Base-by-base conservation (phyloP, 2,329 filamentous ascomycete genomes). In the Orbilia quercus region DNA sequence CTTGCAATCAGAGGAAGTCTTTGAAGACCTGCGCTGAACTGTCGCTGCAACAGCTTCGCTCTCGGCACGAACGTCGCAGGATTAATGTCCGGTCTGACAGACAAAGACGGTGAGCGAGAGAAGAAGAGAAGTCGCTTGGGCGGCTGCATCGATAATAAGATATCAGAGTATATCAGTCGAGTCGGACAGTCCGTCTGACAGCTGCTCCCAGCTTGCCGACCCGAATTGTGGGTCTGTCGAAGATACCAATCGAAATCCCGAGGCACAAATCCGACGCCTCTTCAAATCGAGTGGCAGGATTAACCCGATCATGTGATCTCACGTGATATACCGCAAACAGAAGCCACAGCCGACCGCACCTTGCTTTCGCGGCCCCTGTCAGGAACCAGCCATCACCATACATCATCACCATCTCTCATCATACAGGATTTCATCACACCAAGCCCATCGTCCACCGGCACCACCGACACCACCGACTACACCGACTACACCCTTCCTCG, bases 391-490 rank as follows among this genome's bases (percentile, higher is more conserved):
- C 50, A 55, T 65, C 51, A 14, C n/a, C 36, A 51, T 48, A 67
- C 53, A 59, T 69, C 64, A 55, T 38, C 54, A 60, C 38, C 53
- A 57, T 48, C 22, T 31, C 9, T 31, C 28, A 31, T 31, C 28
- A n/a, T n/a, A n/a, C n/a, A n/a, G n/a, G n/a, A n/a, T n/a, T 31
- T 31, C 28, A 9, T 31, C 28, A 9, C 28, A 5, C 9, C 28
- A 31, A 28, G 4, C 60, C 66, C 74, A 75, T 45, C 25, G 20
- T 57, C 36, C 44, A 38, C 12, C 22, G 31, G n/a, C 34, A 20
- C 44, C 42, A 12, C 28, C 18, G 16, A 42, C 31, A 47, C 55
- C 54, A 22, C 38, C 34, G 34, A 45, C 9, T 14, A 40, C 28
- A 25, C 42, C 14, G 16, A 63, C 72, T 38, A 60, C 63, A 47